Percentiles rank a stretch among this genome's conserved stretches.
phyloP scores from a whole-genome alignment of 331 rosid genomes.

The Rosa hybrid region DNA sequence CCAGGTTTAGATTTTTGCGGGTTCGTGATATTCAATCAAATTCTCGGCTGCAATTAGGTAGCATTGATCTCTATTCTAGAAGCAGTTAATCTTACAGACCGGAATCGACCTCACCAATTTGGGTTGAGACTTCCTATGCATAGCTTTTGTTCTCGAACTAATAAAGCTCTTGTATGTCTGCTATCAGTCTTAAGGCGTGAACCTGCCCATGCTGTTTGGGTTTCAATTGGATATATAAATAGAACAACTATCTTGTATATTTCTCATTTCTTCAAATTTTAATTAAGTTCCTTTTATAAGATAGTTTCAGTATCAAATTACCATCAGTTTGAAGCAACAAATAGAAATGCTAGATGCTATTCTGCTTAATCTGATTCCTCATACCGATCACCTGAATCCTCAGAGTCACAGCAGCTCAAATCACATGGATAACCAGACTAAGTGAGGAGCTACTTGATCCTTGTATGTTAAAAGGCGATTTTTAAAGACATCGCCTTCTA shows the following conservation, averaged over 20 bases:
- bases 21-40: constrained; percentile 53
- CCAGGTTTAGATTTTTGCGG: constrained; percentile 79
- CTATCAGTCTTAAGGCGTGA: neutral
- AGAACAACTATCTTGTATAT: neutral
- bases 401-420: neutral
- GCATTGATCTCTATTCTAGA: constrained; percentile 74
- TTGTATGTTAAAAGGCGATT: neutral
- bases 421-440: neutral
- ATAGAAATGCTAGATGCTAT: no score
- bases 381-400: no score
- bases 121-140: neutral
- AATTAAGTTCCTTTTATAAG: neutral
- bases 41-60: constrained; percentile 81
- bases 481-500: neutral
- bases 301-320: neutral
- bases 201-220: neutral
- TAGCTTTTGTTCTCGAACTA: neutral
- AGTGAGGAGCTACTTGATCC: neutral
- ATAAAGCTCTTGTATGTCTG: neutral
- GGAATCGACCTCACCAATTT: neutral
- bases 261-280: neutral
- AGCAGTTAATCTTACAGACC: constrained; percentile 14
- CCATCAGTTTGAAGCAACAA: no score
- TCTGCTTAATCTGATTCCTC: neutral
- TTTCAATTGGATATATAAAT: neutral